Percentiles rank a stretch among this genome's conserved stretches.
Conservation (phyloP, 495 filamentous ascomycete species). For the Neurospora sp. region DNA sequence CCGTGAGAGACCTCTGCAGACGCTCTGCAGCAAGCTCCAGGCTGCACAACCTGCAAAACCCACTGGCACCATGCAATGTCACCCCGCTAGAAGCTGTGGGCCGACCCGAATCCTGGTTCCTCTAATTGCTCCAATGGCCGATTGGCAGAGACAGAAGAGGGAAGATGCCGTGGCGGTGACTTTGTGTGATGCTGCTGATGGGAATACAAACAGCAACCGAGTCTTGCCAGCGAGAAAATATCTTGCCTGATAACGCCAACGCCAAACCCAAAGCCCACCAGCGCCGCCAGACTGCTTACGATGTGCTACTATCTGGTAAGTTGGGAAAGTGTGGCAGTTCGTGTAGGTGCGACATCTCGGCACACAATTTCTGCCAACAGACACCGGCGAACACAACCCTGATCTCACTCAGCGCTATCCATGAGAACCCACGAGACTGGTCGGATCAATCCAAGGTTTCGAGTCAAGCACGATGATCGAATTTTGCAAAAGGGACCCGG, state of each 20-base stretch:
- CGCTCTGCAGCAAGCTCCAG: background rate
- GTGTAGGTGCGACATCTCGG: background rate
- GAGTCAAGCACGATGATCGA: background rate
- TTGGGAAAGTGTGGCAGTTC: background rate
- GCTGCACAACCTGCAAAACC: background rate
- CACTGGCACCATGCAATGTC: background rate
- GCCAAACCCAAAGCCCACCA: background rate
- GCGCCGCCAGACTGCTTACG: background rate
- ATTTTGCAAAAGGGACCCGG: background rate
- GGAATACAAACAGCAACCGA: background rate
- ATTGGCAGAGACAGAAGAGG: background rate
- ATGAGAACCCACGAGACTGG: background rate
- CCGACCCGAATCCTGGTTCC: background rate
- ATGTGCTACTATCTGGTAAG: background rate
- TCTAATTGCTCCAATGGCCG: background rate
- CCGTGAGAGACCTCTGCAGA: background rate
- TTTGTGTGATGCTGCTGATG: background rate
- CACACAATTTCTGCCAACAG: background rate
- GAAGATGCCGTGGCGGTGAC: background rate
- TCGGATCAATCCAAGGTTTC: background rate
- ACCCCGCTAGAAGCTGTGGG: conserved; percentile 1
- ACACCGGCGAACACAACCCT: background rate
- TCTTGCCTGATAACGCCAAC: background rate
- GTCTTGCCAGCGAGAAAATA: background rate
- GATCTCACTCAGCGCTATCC: background rate